Evolutionary conservation across 169 alveolate species (phyloP).

Genomic region (Eimeria praecox): DNA sequence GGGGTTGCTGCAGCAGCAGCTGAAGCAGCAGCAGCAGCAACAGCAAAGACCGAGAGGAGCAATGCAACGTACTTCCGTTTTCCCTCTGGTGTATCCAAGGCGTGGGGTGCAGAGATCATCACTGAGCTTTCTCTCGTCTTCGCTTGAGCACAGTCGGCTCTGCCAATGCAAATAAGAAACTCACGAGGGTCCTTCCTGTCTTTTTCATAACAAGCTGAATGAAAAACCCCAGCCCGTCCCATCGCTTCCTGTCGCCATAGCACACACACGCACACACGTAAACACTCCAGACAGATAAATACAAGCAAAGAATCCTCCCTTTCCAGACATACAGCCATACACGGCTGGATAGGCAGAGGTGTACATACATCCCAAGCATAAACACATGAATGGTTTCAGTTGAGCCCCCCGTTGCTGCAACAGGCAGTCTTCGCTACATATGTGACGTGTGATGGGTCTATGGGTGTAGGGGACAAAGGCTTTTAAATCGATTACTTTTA

Average conservation of each 20-base stretch:
- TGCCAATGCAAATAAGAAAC: constrained; percentile 48
- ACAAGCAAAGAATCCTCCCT: background rate
- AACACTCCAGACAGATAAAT: background rate
- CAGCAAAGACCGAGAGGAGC: background rate
- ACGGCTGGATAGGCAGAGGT: too few species aligned
- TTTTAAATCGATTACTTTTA: background rate
- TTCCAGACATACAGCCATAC: background rate
- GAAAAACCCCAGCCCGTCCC: constrained; percentile 8
- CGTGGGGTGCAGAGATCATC: constrained; percentile 47
- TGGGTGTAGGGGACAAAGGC: background rate
- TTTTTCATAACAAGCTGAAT: constrained; percentile 37
- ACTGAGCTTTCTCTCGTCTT: background rate
- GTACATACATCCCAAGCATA: background rate
- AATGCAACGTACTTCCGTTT: background rate
- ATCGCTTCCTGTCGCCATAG: constrained; percentile 31
- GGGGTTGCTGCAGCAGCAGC: constrained; percentile 36
- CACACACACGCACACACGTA: background rate
- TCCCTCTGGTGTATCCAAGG: constrained; percentile 33
- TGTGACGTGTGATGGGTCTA: background rate
- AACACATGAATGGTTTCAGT: background rate
- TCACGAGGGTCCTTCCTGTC: background rate
- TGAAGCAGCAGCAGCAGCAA: constrained; percentile 17
- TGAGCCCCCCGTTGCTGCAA: background rate
- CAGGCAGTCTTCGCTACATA: background rate
- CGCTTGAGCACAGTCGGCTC: constrained; percentile 45